Evolutionary conservation across 441 rosid genomes (phyloP), one percentile per base, ranked within the genome.

Genomic region (Francoa sonchifolia): DNA sequence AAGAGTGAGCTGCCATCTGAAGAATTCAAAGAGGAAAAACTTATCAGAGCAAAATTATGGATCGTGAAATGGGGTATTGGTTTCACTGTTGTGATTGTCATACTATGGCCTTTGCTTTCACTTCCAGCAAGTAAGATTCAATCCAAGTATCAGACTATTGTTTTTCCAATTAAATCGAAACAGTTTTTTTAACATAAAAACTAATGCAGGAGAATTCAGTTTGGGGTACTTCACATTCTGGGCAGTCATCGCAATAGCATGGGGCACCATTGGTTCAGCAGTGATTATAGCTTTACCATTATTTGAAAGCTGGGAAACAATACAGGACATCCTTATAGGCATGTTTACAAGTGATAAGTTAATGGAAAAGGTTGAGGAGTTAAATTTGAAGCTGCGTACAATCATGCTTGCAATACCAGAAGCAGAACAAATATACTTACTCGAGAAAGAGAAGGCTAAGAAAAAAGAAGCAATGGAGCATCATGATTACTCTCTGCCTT

Each of bases 201-300:
- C 10, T 20, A 16, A 29, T 63, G 71, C 73, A 73, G 84, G 68
- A 33, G 72, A 61, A 17, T 89, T 79, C 48, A 69, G 78, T 43
- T 52, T 49, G 44, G 95, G 86, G 22, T 89, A 89, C 47, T 89
- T 84, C 62, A 72, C 86, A 50, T 84, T 89, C 49, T 84, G 95
- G 95, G 83, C 88, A 2, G 77, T 75, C 4, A 68, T 89, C 28
- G 78, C 94, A 0, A 59, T 84, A 17, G 92, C 74, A 4, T 84
- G 97, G 97, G 97, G 94, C 17, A 79, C 86, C 11, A 38, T 84
- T 19, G 94, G 92, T 47, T 89, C 95, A 0, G 54, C 50, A 0
- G 74, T 74, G 27, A 77, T 84, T 1, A 68, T 84, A 14, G 82
- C 66, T 3, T 47, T 84, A 36, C 95, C 95, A 1, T 20, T 81